Evolutionary conservation across 2,329 filamentous ascomycete species (phyloP).

Genomic region (Neopestalotiopsis rosae): DNA sequence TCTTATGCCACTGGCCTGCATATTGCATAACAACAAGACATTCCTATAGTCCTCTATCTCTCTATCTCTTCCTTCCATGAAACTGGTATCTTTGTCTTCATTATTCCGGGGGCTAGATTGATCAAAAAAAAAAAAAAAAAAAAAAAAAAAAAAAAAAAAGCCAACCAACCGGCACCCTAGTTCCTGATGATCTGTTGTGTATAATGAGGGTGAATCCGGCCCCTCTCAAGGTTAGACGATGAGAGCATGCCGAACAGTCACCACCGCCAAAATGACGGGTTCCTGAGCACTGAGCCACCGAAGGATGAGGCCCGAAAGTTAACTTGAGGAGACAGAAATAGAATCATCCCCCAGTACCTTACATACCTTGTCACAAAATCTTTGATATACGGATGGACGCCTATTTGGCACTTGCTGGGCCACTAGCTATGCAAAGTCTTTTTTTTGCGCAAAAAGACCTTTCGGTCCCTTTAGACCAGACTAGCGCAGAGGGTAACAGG

Average conservation of each 20-base stretch:
- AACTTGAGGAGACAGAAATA: neutral
- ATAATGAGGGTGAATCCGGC: neutral
- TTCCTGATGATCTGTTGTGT: neutral
- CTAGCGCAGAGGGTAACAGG: neutral
- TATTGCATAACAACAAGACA: neutral
- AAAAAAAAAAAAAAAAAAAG: neutral
- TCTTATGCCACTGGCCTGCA: neutral
- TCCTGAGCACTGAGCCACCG: neutral
- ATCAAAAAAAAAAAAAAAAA: neutral
- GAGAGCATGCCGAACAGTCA: neutral
- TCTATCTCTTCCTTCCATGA: neutral
- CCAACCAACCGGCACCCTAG: neutral
- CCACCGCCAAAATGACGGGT: neutral
- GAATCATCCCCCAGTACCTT: neutral
- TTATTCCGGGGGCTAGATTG: neutral
- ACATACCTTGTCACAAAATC: neutral
- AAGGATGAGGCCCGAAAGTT: neutral
- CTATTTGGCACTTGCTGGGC: neutral
- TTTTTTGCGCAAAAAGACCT: neutral
- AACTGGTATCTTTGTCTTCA: neutral
- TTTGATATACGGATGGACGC: neutral
- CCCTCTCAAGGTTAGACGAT: neutral
- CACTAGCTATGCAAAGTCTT: neutral
- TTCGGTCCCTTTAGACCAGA: neutral
- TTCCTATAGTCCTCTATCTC: neutral